Base-by-base conservation (phyloP, 148 eudicot species). In the Talinum fruticosum region DNA sequence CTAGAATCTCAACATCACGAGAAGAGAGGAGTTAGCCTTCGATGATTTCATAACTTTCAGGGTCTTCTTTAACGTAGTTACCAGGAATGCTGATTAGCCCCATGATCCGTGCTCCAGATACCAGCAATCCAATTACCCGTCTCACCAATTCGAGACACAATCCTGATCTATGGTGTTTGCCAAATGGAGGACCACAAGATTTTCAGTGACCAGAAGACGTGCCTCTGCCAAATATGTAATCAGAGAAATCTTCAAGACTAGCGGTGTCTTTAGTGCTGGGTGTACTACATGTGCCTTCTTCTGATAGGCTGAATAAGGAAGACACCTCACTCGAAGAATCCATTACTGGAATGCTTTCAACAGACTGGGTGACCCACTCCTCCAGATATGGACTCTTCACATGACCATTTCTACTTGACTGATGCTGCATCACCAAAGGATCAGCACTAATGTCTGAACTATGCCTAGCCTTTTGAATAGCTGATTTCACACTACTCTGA, bases 201-300 rank as follows among this genome's bases (percentile, higher is more conserved):
- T 28, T 41, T 66, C 44, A 80, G 44, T 37, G 69, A 59, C 67
- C 54, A 54, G 47, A 54, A 49, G 3, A 38, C 45, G 66, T 28
- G 33, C 61, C 67, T 80, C 61, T 75, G 38, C 82, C 82, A 75
- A 82, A 82, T 19, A 82, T 14, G 73, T 71, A 75, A 65, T 79
- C 85, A 28, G 82, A 69, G 34, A 75, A 82, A 71, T 82, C 85
- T 49, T 82, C 85, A 15, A 71, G 74, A 71, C 85, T 79, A 4
- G 62, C 76, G 0, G 85, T 62, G 69, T 82, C 82, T 66, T 75
- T 82, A 7, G 85, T 82, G 73, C 82, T 82, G 49, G 82, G 79
- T 26, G 85, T 82, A 72, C 85, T 82, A 73, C 82, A 82, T 4
- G 84, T 82, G 36, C 85, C 85, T 75, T 75, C 79, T 75, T 82